These are phyloP conservation scores for Vaccinium myrtillus DNA, from an alignment of 148 eudicot genomes.

Conservation along the genomic window DNA sequence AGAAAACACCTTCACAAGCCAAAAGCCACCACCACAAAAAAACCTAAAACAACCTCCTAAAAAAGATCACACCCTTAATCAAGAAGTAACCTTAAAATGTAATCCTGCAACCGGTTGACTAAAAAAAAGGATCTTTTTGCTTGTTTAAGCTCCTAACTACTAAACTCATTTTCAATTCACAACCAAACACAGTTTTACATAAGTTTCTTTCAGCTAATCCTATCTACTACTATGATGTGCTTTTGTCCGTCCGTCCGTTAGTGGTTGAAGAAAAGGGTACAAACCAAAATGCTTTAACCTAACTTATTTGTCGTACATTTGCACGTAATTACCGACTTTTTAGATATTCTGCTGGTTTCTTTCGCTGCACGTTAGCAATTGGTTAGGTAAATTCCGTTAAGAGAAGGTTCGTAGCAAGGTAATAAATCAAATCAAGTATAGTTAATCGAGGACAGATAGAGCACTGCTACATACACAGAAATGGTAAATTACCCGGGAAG, in stretches of 20 bases:
- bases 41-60: no score
- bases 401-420: neutral
- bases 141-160: neutral
- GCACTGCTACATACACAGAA: no score
- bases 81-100: no score
- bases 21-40: no score
- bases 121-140: no score
- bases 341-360: neutral
- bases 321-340: neutral
- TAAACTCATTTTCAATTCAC: constrained; percentile 7
- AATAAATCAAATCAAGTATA: neutral
- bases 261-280: neutral
- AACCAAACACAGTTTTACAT: constrained; percentile 7
- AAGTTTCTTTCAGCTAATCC: neutral
- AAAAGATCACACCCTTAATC: no score
- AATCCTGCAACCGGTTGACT: no score
- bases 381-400: neutral
- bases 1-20: no score
- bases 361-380: no score
- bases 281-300: neutral
- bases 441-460: neutral
- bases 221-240: neutral
- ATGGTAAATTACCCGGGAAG: no score
- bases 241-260: neutral
- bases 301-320: neutral